These are phyloP conservation scores for Graphiopsis chlorocephala DNA, from an alignment of 2,329 filamentous ascomycete genomes.

Conservation along the genomic window DNA sequence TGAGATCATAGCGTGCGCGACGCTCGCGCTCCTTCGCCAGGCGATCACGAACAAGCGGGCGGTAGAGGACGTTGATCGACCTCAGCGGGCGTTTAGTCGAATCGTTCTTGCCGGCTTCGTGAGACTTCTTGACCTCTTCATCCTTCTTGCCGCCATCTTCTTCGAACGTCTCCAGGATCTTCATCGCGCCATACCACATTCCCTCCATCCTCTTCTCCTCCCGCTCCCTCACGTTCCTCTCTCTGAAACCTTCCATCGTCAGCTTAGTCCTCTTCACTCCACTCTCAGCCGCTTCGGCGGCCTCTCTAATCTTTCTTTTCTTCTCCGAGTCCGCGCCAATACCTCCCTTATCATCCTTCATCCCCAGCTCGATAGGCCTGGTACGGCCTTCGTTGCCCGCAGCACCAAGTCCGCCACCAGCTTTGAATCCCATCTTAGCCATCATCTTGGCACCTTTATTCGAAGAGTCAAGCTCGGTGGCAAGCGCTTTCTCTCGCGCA, in stretches of 20 bases:
- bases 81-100: conserved; percentile 37
- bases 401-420: conserved; percentile 71
- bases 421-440: conserved; percentile 88
- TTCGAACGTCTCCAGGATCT: conserved; percentile 74
- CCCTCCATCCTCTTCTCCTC: conserved; percentile 67
- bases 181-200: conserved; percentile 74
- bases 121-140: conserved; percentile 19
- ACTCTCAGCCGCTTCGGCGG: conserved; percentile 49
- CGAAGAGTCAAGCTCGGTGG: conserved; percentile 61
- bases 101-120: not conserved
- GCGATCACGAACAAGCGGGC: conserved; percentile 68
- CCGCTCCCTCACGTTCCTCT: conserved; percentile 66
- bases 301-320: conserved; percentile 66
- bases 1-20: conserved; percentile 63
- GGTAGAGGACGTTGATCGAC: conserved; percentile 72
- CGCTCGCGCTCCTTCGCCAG: conserved; percentile 68
- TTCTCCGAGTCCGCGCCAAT: conserved; percentile 81
- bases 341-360: conserved; percentile 78
- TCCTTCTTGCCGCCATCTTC: conserved; percentile 31
- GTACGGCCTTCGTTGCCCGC: conserved; percentile 48
- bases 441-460: conserved; percentile 90
- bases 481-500: conserved; percentile 72
- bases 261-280: conserved; percentile 60
- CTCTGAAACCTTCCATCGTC: conserved; percentile 69
- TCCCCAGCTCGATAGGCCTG: conserved; percentile 71